A percentile compares a stretch with the other conserved stretches of the same genome.
Conservation (phyloP, 2,329 filamentous ascomycete species). For the Teratosphaeria pseudoeucalypti region DNA sequence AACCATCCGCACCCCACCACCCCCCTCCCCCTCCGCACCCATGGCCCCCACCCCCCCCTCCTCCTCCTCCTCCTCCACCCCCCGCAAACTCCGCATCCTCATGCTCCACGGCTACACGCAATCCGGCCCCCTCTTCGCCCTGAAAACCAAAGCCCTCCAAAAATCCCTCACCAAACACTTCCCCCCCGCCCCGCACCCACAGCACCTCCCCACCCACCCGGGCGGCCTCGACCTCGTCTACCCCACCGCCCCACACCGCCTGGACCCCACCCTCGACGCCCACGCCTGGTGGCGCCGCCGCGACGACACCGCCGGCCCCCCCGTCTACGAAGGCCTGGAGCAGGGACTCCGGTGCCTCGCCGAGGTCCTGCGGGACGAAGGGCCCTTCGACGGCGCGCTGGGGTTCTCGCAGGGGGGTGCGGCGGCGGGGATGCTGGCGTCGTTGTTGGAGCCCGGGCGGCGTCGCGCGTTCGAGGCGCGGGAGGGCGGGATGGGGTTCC, state of each 20-base stretch:
- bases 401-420: conserved; percentile 77
- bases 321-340: conserved; percentile 57
- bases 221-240: conserved; percentile 37
- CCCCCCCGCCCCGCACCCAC: conserved; percentile 44
- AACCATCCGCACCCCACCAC: not conserved
- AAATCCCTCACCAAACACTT: conserved; percentile 71
- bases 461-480: conserved; percentile 38
- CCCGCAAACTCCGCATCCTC: conserved; percentile 34
- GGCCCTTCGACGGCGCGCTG: conserved; percentile 65
- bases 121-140: conserved; percentile 72
- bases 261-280: conserved; percentile 40
- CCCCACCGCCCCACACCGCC: conserved; percentile 35
- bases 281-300: conserved; percentile 78
- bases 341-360: conserved; percentile 56
- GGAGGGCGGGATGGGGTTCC: conserved; percentile 42
- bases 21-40: not conserved
- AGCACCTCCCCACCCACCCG: conserved; percentile 22
- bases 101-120: conserved; percentile 71
- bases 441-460: conserved; percentile 53
- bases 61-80: not conserved
- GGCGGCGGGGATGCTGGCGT: conserved; percentile 60
- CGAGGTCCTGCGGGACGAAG: conserved; percentile 48
- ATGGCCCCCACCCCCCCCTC: conserved; percentile 1
- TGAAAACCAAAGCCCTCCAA: conserved; percentile 78
- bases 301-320: conserved; percentile 43